Conservation (phyloP, 2,329 filamentous ascomycete genomes). For the Aureobasidium mangrovei region DNA sequence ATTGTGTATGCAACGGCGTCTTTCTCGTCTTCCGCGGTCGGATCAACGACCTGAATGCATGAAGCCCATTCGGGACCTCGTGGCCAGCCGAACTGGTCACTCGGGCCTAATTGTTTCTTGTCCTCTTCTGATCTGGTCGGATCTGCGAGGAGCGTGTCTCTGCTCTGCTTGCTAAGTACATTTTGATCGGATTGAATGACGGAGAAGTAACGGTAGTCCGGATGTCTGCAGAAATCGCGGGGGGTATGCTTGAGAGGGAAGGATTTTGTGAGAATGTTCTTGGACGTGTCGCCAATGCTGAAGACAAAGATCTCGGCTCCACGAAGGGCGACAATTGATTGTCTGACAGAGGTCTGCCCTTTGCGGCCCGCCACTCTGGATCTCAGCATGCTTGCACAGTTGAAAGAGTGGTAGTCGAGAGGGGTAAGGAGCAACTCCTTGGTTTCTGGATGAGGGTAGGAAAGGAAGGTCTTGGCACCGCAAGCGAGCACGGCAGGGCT, state of each 20-base stretch:
- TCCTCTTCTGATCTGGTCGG: constrained; percentile 49
- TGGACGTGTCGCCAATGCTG: constrained; percentile 16
- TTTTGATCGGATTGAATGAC: constrained; percentile 92
- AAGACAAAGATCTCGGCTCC: constrained; percentile 33
- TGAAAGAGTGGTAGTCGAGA: constrained; percentile 75
- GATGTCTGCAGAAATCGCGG: constrained; percentile 76
- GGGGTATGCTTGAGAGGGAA: constrained; percentile 83
- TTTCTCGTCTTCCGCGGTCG: constrained; percentile 41
- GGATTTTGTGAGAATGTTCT: constrained; percentile 17
- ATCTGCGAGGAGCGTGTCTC: constrained; percentile 64
- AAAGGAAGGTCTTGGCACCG: constrained; percentile 91
- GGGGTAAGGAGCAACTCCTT: constrained; percentile 89
- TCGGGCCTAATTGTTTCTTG: constrained; percentile 62
- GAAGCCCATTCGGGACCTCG: constrained; percentile 84
- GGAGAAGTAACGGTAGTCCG: constrained; percentile 82
- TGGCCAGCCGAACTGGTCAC: constrained; percentile 86
- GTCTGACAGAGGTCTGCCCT: constrained; percentile 48
- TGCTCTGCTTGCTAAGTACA: constrained; percentile 70
- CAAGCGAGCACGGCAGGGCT: constrained; percentile 80
- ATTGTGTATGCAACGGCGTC: constrained; percentile 62
- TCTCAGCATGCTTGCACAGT: constrained; percentile 94
- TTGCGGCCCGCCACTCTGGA: constrained; percentile 52
- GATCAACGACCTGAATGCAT: constrained; percentile 87
- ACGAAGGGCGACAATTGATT: constrained; percentile 91
- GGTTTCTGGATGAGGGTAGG: constrained; percentile 80